Base-by-base conservation (phyloP, 148 eudicot genomes). In the Silene latifolia region DNA sequence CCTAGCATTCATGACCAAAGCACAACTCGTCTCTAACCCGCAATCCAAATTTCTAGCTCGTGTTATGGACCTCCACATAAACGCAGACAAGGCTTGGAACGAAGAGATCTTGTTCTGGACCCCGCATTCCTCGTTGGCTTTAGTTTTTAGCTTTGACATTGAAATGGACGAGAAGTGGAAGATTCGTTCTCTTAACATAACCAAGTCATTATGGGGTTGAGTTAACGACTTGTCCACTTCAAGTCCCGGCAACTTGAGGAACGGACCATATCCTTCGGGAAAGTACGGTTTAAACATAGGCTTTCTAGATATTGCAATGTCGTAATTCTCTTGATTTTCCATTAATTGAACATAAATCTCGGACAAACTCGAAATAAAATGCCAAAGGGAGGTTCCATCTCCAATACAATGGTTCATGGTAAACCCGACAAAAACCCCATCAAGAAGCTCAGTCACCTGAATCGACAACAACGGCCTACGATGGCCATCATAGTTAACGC, bases 11-110 rank as follows among this genome's bases (percentile, higher is more conserved):
- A 87, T 87, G 3, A 90, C 91, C 84, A 88, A 83, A 3, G 87
- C n/a, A 58, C 88, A 92, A 78, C 89, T 82, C 17, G 96, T 92
- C 77, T 77, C 72, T 47, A 88, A 83, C 0, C 8, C 44, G 0
- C 42, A 72, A 0, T 78, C 44, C 7, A 89, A 63, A 0, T 81
- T 81, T 63, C 98, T 76, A 6, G 93, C 91, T 21, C 90, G 87
- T 0, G 91, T 90, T 39, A 92, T 89, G 9, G 89, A 80, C 20
- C 92, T 79, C 98, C 97, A 91, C 21, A 93, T 71, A 76, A 85
- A 86, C 44, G 89, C 97, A 25, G 82, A 67, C 1, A 93, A 80
- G 8, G 98, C 92, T 59, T 91, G 97, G 63, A 91, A 93, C 0
- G 97, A 91, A 0, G 98, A 93, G 14, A 91, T 88, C 74, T 68